Evolutionary conservation across 495 filamentous ascomycete species (phyloP), one percentile per base, ranked within the genome.

Genomic region (Antarctomyces pellizariae): DNA sequence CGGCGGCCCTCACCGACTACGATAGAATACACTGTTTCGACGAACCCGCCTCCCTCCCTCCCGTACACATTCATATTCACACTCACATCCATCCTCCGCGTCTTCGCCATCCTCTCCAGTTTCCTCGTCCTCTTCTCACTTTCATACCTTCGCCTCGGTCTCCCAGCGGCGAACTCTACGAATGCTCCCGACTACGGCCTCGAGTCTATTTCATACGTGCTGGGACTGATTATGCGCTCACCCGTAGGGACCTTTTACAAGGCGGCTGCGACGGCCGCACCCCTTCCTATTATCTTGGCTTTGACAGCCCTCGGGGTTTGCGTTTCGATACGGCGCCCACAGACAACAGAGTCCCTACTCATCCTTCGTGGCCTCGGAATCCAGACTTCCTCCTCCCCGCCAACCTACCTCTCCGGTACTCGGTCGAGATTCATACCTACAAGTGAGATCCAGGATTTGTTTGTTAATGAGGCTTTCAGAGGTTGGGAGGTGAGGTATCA

Each of bases 391-490:
- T 76, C 72, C 0, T 65, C 62, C 12, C 67, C 64, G 14, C 41
- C 56, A 1, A 67, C 63, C 9, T 70, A 71, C 31, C 60, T 82
- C 8, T 57, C 59, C 2, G 38, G 45, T 3, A 50, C 62, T n/a
- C 56, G 62, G 8, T 80, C 80, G 29, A 56, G 83, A 31, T 99
- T 95, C 43, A 95, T 99, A 16, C 86, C 89, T 3, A 92, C 86
- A 1, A 75, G 68, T 2, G 66, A 75, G 43, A 89, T 95, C 21
- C 71, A 75, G 29, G 86, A 95, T 49, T 71, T 95, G 31, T 62
- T 92, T 30, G 75, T 99, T 24, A 79, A 93, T 47, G 86, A 99
- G 48, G 86, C 84, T 17, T 95, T 95, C 50, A 66, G 65, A 33
- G 84, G 86, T 21, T 89, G 91, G 44, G 78, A 80, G 48, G 84